Evolutionary conservation across 2,329 filamentous ascomycete genomes (phyloP).

Genomic region (Fusarium zealandicum): DNA sequence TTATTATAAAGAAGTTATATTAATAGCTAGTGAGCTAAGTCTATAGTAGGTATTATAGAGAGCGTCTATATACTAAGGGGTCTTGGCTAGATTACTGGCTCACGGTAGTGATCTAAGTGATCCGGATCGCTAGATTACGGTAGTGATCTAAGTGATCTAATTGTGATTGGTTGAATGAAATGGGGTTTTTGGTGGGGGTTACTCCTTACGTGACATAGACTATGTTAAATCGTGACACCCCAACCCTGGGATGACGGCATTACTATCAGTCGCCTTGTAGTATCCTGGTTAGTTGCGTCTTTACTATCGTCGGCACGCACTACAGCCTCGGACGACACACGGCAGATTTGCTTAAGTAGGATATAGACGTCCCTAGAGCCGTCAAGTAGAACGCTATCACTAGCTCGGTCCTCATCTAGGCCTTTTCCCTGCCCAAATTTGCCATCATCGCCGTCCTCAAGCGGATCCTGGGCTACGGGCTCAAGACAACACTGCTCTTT

Average conservation of each 20-base stretch:
- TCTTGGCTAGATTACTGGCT: too few relatives aligned
- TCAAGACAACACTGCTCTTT: constrained; percentile 36
- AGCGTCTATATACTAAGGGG: too few relatives aligned
- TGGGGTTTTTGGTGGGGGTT: too few relatives aligned
- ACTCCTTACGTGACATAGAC: too few relatives aligned
- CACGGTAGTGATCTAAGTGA: too few relatives aligned
- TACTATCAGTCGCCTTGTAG: constrained; percentile 29
- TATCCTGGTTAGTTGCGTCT: constrained; percentile 36
- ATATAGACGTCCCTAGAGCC: constrained; percentile 15
- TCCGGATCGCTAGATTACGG: too few relatives aligned
- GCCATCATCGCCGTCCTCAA: constrained; percentile 41
- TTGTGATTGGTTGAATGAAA: too few relatives aligned
- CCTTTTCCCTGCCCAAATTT: constrained; percentile 41
- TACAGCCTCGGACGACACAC: constrained; percentile 33
- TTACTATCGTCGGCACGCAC: constrained; percentile 33
- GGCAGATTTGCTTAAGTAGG: constrained; percentile 1
- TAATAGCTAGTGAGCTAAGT: too few relatives aligned
- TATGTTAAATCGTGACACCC: too few relatives aligned
- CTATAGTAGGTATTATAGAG: too few relatives aligned
- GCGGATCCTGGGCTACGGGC: constrained; percentile 39
- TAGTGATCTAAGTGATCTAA: too few relatives aligned
- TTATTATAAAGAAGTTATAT: too few relatives aligned
- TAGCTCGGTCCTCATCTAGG: constrained; percentile 38
- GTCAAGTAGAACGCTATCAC: constrained; percentile 40
- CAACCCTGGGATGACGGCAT: constrained; percentile 38